A percentile compares a stretch with the other conserved stretches of the same genome.
Conservation (phyloP, 2,329 filamentous ascomycete genomes). For the Exophiala aquamarina region DNA sequence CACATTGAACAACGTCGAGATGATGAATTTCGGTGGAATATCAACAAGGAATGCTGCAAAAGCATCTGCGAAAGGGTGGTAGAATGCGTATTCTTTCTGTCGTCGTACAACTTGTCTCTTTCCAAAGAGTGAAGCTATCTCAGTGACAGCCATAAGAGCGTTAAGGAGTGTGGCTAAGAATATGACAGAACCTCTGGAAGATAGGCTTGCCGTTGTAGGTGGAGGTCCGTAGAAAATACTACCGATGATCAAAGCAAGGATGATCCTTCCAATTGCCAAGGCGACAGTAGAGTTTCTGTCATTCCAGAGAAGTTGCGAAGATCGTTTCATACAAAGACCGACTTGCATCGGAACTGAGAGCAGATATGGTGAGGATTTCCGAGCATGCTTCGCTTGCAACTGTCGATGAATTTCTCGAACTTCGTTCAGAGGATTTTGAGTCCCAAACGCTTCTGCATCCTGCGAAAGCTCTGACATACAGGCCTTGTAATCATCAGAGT, state of each 20-base stretch:
- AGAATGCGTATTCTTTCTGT: constrained; percentile 59
- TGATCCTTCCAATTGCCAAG: constrained; percentile 61
- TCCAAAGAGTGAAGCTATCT: constrained; percentile 63
- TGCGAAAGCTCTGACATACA: constrained; percentile 47
- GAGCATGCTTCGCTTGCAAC: constrained; percentile 57
- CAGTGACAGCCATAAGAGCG: constrained; percentile 62
- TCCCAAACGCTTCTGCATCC: constrained; percentile 47
- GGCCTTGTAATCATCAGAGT: constrained; percentile 9
- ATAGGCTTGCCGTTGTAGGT: constrained; percentile 57
- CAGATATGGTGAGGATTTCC: constrained; percentile 56
- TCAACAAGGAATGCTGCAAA: constrained; percentile 49
- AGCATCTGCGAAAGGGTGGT: constrained; percentile 52
- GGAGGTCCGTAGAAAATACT: constrained; percentile 68
- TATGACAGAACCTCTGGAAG: constrained; percentile 62
- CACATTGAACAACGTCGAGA: constrained; percentile 59
- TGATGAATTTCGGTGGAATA: constrained; percentile 58
- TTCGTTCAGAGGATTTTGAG: constrained; percentile 53
- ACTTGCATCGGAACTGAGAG: constrained; percentile 56
- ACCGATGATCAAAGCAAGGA: constrained; percentile 62
- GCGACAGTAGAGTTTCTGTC: constrained; percentile 54
- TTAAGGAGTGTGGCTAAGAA: constrained; percentile 66
- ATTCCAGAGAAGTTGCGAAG: constrained; percentile 66
- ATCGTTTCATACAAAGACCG: constrained; percentile 54
- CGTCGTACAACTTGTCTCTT: constrained; percentile 61
- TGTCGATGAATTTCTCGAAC: constrained; percentile 54